phyloP scores from a whole-genome alignment of 179 eudicot species.

The Silene vulgaris region DNA sequence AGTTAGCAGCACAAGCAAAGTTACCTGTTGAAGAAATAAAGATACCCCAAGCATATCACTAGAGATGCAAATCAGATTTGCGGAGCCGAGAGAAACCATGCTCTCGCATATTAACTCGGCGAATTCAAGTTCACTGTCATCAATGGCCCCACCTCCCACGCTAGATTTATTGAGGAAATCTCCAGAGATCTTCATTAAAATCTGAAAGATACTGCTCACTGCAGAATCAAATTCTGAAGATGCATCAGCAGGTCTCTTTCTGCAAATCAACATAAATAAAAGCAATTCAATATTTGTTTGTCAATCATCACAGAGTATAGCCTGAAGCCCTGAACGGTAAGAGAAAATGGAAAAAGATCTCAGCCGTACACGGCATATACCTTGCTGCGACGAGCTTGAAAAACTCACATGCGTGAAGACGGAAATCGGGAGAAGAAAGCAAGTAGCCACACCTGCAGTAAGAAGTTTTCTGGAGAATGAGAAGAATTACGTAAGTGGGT shows the following conservation, averaged over 20 bases:
- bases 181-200: slow-evolving; percentile 64
- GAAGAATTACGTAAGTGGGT: slow-evolving; percentile 3
- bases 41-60: slow-evolving; percentile 47
- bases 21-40: slow-evolving; percentile 78
- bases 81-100: slow-evolving; percentile 80
- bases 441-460: slow-evolving; percentile 76
- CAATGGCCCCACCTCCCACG: slow-evolving; percentile 38
- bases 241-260: slow-evolving; percentile 85
- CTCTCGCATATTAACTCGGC: slow-evolving; percentile 83
- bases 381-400: slow-evolving; percentile 86
- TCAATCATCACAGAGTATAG: slow-evolving; percentile 7
- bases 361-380: slow-evolving; percentile 47
- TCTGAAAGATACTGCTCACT: slow-evolving; percentile 61
- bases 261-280: slow-evolving; percentile 33
- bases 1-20: slow-evolving; percentile 8
- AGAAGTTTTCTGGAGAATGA: slow-evolving; percentile 16
- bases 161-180: slow-evolving; percentile 67
- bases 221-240: slow-evolving; percentile 78
- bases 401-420: slow-evolving; percentile 94
- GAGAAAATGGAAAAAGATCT: slow-evolving; percentile 7
- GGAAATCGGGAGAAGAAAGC: slow-evolving; percentile 92
- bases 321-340: slow-evolving; percentile 7
- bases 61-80: slow-evolving; percentile 71
- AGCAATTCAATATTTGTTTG: neutral
- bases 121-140: slow-evolving; percentile 71